Evolutionary conservation across 306 rosid genomes (phyloP).

Genomic region (Mimosa bimucronata): DNA sequence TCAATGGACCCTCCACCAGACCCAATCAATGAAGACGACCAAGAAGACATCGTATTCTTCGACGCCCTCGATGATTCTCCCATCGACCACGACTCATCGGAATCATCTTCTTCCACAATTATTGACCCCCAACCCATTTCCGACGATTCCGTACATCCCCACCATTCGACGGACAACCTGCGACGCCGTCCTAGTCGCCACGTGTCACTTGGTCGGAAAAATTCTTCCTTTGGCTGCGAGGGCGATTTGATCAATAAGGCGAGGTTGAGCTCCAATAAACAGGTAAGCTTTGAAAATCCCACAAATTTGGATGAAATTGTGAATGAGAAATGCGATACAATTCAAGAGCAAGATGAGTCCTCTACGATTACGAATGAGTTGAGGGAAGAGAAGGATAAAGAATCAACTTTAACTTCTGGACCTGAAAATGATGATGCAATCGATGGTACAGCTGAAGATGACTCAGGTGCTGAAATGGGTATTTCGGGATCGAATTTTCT

Average conservation of each 20-base stretch:
- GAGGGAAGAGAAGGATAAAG: slow-evolving; percentile 44
- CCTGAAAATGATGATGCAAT: slow-evolving; percentile 31
- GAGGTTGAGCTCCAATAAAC: slow-evolving; percentile 20
- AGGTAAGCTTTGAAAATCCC: slow-evolving; percentile 12
- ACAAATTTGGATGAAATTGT: slow-evolving; percentile 40
- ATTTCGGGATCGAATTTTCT: slow-evolving; percentile 52
- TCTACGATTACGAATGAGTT: slow-evolving; percentile 31
- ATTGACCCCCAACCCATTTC: slow-evolving; percentile 9
- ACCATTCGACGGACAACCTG: slow-evolving; percentile 29
- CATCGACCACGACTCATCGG: slow-evolving; percentile 39
- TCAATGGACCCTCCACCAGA: slow-evolving; percentile 57
- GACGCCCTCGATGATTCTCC: slow-evolving; percentile 56
- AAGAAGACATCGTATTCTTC: slow-evolving; percentile 47
- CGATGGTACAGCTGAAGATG: slow-evolving; percentile 40
- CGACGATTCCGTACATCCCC: neutral
- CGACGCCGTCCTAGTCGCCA: slow-evolving; percentile 53
- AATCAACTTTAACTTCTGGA: slow-evolving; percentile 58
- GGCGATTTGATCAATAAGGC: slow-evolving; percentile 12
- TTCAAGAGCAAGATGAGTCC: slow-evolving; percentile 18
- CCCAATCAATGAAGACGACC: slow-evolving; percentile 45
- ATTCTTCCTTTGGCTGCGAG: slow-evolving; percentile 33
- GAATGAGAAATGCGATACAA: slow-evolving; percentile 35
- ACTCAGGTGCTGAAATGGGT: slow-evolving; percentile 28
- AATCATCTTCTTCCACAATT: slow-evolving; percentile 37
- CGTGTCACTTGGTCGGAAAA: slow-evolving; percentile 32